phyloP scores from a whole-genome alignment of 106 monocot species.

The Acorus gramineus region DNA sequence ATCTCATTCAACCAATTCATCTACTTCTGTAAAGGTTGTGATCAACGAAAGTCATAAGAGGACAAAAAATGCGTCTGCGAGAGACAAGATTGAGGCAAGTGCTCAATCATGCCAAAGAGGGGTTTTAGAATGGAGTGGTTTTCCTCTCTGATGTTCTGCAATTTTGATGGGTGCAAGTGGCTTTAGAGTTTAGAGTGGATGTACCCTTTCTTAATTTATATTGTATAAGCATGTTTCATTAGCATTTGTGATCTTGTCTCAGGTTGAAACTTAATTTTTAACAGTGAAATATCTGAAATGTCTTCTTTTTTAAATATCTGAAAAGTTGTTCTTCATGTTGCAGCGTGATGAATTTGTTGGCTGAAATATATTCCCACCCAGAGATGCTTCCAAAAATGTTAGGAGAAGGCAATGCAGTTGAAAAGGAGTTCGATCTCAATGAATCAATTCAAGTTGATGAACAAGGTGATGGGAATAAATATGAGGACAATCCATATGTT shows the following conservation, averaged over 20 bases:
- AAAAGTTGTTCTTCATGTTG: background rate
- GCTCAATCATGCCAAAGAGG: too few relatives aligned
- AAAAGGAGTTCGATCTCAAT: constrained; percentile 71
- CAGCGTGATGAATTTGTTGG: constrained; percentile 98
- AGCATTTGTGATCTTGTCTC: background rate
- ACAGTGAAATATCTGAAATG: background rate
- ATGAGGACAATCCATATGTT: constrained; percentile 59
- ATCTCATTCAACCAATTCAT: too few relatives aligned
- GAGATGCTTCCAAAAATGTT: constrained; percentile 82
- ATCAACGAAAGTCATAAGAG: too few relatives aligned
- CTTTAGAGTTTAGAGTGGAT: too few relatives aligned
- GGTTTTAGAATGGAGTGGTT: too few relatives aligned
- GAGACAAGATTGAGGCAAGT: too few relatives aligned
- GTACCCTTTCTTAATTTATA: too few relatives aligned
- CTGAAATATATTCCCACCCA: constrained; percentile 93
- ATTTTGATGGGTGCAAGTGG: too few relatives aligned
- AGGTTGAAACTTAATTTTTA: too few relatives aligned
- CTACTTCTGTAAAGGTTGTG: too few relatives aligned
- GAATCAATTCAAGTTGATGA: constrained; percentile 39
- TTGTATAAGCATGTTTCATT: background rate
- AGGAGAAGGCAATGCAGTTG: constrained; percentile 21
- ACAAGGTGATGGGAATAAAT: constrained; percentile 16
- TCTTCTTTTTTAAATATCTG: background rate
- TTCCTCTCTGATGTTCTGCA: too few relatives aligned
- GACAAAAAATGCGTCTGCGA: too few relatives aligned